Conservation (phyloP, 2,329 filamentous ascomycete species). For the Zalaria sp. region DNA sequence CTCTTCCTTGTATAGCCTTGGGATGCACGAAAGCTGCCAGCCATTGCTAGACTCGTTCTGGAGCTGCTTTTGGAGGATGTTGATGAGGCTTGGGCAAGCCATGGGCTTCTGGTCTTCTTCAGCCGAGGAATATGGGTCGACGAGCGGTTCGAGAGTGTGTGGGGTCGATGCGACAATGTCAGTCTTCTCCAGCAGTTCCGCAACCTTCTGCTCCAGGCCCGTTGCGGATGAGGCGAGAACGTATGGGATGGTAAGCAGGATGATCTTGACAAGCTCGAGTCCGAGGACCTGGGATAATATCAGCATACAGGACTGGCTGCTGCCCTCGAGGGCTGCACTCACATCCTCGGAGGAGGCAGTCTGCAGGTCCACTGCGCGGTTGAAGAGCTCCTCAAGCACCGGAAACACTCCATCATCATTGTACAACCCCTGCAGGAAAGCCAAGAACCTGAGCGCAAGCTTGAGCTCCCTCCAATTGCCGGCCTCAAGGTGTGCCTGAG, state of each 20-base stretch:
- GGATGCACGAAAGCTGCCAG: conserved; percentile 59
- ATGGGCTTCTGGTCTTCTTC: conserved; percentile 46
- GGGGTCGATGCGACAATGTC: conserved; percentile 86
- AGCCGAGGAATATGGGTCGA: conserved; percentile 60
- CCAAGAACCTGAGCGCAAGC: conserved; percentile 75
- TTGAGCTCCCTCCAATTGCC: conserved; percentile 89
- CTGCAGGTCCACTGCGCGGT: conserved; percentile 80
- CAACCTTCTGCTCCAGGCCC: conserved; percentile 58
- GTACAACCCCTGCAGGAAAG: conserved; percentile 67
- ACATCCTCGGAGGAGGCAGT: conserved; percentile 88
- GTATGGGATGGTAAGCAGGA: conserved; percentile 88
- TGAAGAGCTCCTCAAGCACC: conserved; percentile 79
- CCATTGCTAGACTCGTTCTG: conserved; percentile 58
- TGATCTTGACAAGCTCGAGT: conserved; percentile 88
- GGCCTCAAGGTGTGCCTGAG: conserved; percentile 52
- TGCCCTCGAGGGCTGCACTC: conserved; percentile 20
- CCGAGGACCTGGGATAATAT: conserved; percentile 37
- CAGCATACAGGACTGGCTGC: conserved; percentile 3
- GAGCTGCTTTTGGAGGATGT: conserved; percentile 73
- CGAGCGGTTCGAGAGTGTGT: conserved; percentile 68
- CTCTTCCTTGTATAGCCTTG: conserved; percentile 36
- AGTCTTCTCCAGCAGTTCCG: conserved; percentile 77
- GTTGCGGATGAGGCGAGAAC: conserved; percentile 55
- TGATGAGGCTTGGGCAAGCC: conserved; percentile 57
- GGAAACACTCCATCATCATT: conserved; percentile 77